Evolutionary conservation across 2,329 filamentous ascomycete genomes (phyloP).

Genomic region (Metarhizium brunneum): DNA sequence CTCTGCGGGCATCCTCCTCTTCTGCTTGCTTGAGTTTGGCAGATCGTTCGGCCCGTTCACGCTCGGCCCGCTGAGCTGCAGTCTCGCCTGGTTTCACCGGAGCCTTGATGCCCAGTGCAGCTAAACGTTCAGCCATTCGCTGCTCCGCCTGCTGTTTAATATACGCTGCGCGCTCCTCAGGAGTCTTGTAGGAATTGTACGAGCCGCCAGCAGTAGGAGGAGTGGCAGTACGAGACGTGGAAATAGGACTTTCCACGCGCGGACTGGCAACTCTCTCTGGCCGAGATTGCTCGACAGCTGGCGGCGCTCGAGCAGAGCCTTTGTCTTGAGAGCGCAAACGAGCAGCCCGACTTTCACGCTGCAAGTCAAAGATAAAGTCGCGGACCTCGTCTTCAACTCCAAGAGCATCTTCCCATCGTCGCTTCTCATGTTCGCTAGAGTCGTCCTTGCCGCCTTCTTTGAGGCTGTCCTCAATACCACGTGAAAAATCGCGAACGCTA

Average conservation of each 20-base stretch:
- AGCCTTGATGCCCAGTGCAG: slow-evolving; percentile 83
- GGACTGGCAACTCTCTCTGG: slow-evolving; percentile 30
- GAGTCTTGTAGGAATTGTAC: slow-evolving; percentile 78
- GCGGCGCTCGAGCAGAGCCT: slow-evolving; percentile 32
- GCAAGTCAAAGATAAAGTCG: slow-evolving; percentile 95
- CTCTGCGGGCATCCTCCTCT: slow-evolving; percentile 83
- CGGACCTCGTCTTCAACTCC: slow-evolving; percentile 95
- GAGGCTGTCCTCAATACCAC: slow-evolving; percentile 75
- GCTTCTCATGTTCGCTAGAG: slow-evolving; percentile 77
- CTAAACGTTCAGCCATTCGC: slow-evolving; percentile 91
- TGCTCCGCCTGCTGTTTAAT: slow-evolving; percentile 97
- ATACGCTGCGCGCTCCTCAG: slow-evolving; percentile 88
- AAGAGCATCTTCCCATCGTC: slow-evolving; percentile 91
- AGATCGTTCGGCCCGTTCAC: slow-evolving; percentile 79
- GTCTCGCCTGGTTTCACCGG: slow-evolving; percentile 72
- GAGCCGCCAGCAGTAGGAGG: slow-evolving; percentile 46
- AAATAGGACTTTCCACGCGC: slow-evolving; percentile 42
- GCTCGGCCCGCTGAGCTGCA: slow-evolving; percentile 73
- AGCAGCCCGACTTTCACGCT: slow-evolving; percentile 72
- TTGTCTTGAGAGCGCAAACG: slow-evolving; percentile 55
- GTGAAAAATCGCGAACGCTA: slow-evolving; percentile 81
- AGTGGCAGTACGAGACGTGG: slow-evolving; percentile 42
- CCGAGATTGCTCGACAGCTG: slow-evolving; percentile 33
- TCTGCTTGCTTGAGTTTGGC: slow-evolving; percentile 84
- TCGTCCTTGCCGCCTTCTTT: slow-evolving; percentile 71